Evolutionary conservation across 768 basidiomycete species (phyloP), one percentile per base, ranked within the genome.

Genomic region (Chlorophyllum brunneum): DNA sequence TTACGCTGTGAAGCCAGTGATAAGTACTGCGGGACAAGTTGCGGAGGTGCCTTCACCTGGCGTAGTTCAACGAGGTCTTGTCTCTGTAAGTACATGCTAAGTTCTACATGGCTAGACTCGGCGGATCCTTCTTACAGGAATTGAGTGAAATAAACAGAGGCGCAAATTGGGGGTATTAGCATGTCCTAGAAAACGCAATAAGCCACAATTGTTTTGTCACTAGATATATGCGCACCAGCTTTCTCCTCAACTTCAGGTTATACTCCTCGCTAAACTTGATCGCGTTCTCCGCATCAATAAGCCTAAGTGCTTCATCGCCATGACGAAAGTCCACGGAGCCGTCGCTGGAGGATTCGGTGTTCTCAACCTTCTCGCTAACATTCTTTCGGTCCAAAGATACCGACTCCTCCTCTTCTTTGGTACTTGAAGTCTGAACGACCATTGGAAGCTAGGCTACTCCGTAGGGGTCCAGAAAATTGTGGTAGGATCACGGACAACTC

Each of bases 41-140:
- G 11, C 24, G 13, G 13, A 5, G 5, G 13, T 36, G 15, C 34
- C 13, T 16, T n/a, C 55, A 77, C 82, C 81, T 82, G n/a, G 84
- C 83, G 70, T 85, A 85, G 61, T 84, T 85, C 33, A 85, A 62
- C 10, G 81, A 79, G 3, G 83, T 84, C 70, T 86, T 87, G 63
- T 86, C 85, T 53, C 83, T 83, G 52, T 4, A 52, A 44, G 24
- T 13, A 41, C 11, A 18, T 39, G 8, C 26, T 13, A 38, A 16
- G 22, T 26, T 11, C 1, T 29, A 24, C 26, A 20, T 40, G 7
- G 27, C 16, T 2, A 22, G 30, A 13, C 8, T n/a, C 2, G 34
- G 16, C 40, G 22, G n/a, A n/a, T 16, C n/a, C 11, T 6, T 56
- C 78, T 48, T 60, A 85, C 81, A 85, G 61, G 58, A 78, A 85